Evolutionary conservation across 192 early-diverging fungal genomes (phyloP), one percentile per base, ranked within the genome.

Genomic region (Coemansia sp.): DNA sequence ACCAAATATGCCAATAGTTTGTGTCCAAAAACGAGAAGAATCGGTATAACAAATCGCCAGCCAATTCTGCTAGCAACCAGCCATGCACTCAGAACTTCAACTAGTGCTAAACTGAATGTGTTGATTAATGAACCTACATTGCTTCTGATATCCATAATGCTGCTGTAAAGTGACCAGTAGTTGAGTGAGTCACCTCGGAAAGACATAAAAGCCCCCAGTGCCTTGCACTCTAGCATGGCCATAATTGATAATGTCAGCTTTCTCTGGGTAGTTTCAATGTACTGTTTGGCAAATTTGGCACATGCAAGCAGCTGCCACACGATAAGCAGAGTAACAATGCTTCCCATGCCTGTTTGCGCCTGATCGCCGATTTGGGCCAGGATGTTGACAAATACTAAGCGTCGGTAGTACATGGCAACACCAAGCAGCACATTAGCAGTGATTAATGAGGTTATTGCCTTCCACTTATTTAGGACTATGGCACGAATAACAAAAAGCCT

Each of bases 31-130:
- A 63, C 49, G 5, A 69, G 52, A 4, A 48, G 10, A n/a, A 69
- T 57, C 1, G 73, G 73, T 29, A 75, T 64, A 16, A 75, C 4
- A n/a, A 65, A 63, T 9, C 59, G 59, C 73, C 63, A 75, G 1
- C 73, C 73, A 22, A 75, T 51, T n/a, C 54, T 57, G 23, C 59
- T 65, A 23, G 66, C 61, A 3, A 68, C 59, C 1, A 75, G 38
- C 66, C 73, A 75, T 6, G 41, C 32, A 27, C 58, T 62, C 12
- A 75, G 19, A 1, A 58, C 2, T 37, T 75, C 54, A 3, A 14
- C 54, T 3, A 45, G 41, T n/a, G 41, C 41, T 16, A 45, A 3
- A 3, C 41, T n/a, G 12, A n/a, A 13, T 16, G 41, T 14, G 1
- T 45, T n/a, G 14, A n/a, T 45, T n/a, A 45, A 45, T 3, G 13